These are phyloP conservation scores for Chlorella vulgaris DNA, from an alignment of 139 green algal genomes.

Conservation along the genomic window DNA sequence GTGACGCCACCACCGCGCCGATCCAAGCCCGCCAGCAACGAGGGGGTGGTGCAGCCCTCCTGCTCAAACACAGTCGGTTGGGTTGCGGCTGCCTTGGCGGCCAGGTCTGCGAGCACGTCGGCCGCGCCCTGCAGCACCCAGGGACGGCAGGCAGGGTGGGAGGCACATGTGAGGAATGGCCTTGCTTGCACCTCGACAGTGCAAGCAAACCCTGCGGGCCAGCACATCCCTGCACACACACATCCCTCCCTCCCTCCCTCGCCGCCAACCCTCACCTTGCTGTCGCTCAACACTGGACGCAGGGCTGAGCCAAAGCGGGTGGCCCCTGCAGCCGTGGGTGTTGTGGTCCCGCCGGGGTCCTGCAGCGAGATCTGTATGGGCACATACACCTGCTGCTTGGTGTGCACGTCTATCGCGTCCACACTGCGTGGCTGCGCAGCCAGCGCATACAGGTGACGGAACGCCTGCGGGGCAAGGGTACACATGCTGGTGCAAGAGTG, in stretches of 20 bases:
- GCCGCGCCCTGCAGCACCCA: slow-evolving; percentile 13
- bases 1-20: not conserved
- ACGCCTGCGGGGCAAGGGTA: slow-evolving; percentile 65
- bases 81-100: not conserved
- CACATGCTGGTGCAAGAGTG: not conserved
- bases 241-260: too few species aligned
- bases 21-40: not conserved
- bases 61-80: not conserved
- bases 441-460: slow-evolving; percentile 95
- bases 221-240: not conserved
- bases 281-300: slow-evolving; percentile 22
- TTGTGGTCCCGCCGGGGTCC: not conserved
- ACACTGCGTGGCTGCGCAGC: slow-evolving; percentile 79
- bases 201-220: too few species aligned
- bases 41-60: not conserved
- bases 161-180: too few species aligned
- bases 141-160: too few species aligned
- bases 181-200: too few species aligned
- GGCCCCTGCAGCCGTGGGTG: not conserved
- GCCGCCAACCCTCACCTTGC: slow-evolving; percentile 22
- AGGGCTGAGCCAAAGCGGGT: not conserved
- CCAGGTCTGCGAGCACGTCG: slow-evolving; percentile 16
- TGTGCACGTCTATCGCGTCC: slow-evolving; percentile 85
- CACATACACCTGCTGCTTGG: slow-evolving; percentile 68
- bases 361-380: slow-evolving; percentile 64